phyloP scores from a whole-genome alignment of 192 early-diverging fungal species.

The Linnemannia hyalina region DNA sequence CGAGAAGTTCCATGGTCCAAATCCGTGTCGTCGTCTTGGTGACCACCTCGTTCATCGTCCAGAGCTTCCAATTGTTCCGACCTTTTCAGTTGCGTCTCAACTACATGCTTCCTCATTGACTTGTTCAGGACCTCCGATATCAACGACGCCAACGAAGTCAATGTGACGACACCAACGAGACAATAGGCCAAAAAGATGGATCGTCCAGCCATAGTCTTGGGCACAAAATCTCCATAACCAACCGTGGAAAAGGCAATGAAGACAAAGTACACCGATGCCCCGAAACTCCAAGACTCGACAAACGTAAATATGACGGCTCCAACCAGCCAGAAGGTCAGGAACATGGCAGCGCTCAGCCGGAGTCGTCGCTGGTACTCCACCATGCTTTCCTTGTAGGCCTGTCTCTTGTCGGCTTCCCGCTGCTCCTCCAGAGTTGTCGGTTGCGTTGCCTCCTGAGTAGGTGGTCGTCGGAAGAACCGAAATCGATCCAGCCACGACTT shows the following conservation, averaged over 20 bases:
- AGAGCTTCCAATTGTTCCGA: slow-evolving; percentile 7
- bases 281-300: slow-evolving; percentile 39
- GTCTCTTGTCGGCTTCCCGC: slow-evolving; percentile 11
- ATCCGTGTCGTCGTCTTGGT: not conserved
- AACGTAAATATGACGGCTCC: slow-evolving; percentile 37
- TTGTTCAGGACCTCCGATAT: slow-evolving; percentile 40
- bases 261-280: slow-evolving; percentile 25
- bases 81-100: slow-evolving; percentile 21
- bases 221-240: slow-evolving; percentile 40
- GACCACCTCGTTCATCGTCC: not conserved
- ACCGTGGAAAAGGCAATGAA: slow-evolving; percentile 36
- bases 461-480: not conserved
- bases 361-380: slow-evolving; percentile 29
- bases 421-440: slow-evolving; percentile 12
- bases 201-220: slow-evolving; percentile 16
- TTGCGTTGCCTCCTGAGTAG: not conserved
- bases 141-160: slow-evolving; percentile 45
- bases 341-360: slow-evolving; percentile 18
- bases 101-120: slow-evolving; percentile 31
- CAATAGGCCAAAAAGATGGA: slow-evolving; percentile 30
- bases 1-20: not conserved
- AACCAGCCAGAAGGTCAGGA: slow-evolving; percentile 31
- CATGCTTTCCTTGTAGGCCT: slow-evolving; percentile 36
- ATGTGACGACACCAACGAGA: slow-evolving; percentile 31
- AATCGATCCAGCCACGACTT: not conserved